A percentile compares a stretch with the other conserved stretches of the same genome.
Evolutionary conservation across 495 filamentous ascomycete species (phyloP).

Genomic region (Acidomyces sp.): DNA sequence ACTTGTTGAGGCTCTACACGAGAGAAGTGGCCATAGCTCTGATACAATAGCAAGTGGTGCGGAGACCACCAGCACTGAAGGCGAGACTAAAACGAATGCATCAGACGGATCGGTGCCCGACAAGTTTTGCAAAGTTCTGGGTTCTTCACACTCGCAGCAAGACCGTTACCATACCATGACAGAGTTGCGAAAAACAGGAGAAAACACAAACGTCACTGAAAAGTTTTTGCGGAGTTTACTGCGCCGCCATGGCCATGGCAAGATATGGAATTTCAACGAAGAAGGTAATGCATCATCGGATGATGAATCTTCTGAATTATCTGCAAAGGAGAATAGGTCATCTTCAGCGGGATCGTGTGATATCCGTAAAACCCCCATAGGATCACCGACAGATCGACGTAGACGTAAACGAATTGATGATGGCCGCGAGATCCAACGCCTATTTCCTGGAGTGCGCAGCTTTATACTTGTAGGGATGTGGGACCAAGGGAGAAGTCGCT

Average conservation of each 20-base stretch:
- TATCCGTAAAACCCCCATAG: too few species aligned
- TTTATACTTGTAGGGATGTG: slow-evolving; percentile 9
- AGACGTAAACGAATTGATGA: slow-evolving; percentile 7
- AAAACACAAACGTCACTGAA: slow-evolving; percentile 2
- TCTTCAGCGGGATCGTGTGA: too few species aligned
- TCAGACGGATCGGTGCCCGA: too few species aligned
- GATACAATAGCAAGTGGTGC: slow-evolving; percentile 1
- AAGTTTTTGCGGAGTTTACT: slow-evolving; percentile 10
- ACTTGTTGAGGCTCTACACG: slow-evolving; percentile 1
- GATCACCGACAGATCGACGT: too few species aligned
- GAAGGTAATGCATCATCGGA: slow-evolving; percentile 11
- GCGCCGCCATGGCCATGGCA: slow-evolving; percentile 6
- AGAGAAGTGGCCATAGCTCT: slow-evolving; percentile 2
- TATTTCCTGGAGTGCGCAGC: slow-evolving; percentile 12
- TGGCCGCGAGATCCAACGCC: slow-evolving; percentile 5
- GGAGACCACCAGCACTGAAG: background rate
- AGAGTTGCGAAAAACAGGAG: background rate
- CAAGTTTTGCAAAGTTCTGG: slow-evolving; percentile 10
- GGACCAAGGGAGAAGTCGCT: slow-evolving; percentile 9
- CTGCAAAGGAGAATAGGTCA: too few species aligned
- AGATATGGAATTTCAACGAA: slow-evolving; percentile 15
- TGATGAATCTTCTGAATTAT: slow-evolving; percentile 1
- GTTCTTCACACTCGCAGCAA: slow-evolving; percentile 2
- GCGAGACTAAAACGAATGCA: too few species aligned
- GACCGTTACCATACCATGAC: background rate